Base-by-base conservation (phyloP, 352 stramenopile genomes). In the Thalassiosira allenii region DNA sequence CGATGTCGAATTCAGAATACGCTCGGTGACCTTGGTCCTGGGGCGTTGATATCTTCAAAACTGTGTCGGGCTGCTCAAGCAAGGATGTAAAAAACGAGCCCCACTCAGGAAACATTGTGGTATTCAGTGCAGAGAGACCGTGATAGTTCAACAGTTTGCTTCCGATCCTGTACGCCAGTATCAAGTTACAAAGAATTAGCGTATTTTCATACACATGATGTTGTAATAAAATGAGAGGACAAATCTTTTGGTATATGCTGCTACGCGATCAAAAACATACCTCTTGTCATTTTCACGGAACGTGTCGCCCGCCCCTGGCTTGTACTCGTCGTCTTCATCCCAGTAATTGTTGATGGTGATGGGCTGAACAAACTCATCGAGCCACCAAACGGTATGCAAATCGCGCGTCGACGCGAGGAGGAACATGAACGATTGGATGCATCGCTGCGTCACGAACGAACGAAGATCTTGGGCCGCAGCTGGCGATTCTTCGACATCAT, bases 341-440 rank as follows among this genome's bases (percentile, higher is more conserved):
- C 71, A 78, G 70, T 81, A 73, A 41, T 72, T 74, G 49, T 83
- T 83, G 29, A 83, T 69, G 27, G 61, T 78, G 6, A 83, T 75
- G 1, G 87, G 82, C 27, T 91, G 52, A n/a, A 79, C 84, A 53
- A 91, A 91, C 37, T 87, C 75, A 67, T 91, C 88, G 8, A 93
- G 51, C 88, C 88, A 93, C 30, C 52, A 54, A 5, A 85, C 70
- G 20, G 83, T 93, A 47, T 91, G 75, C 29, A 78, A 78, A 83
- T 93, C 88, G 25, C 80, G 32, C 29, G 86, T 79, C 22, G 72
- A 71, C 27, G 73, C 77, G 20, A 91, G 69, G 2, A 91, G 33
- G 62, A 91, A 90, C 53, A 91, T 83, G 51, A 93, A 89, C 5
- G 82, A 90, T 77, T 93, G 88, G 37, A 91, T 82, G 20, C 61